phyloP scores from a whole-genome alignment of 257 asterid genomes.

The Linaria vulgaris region DNA sequence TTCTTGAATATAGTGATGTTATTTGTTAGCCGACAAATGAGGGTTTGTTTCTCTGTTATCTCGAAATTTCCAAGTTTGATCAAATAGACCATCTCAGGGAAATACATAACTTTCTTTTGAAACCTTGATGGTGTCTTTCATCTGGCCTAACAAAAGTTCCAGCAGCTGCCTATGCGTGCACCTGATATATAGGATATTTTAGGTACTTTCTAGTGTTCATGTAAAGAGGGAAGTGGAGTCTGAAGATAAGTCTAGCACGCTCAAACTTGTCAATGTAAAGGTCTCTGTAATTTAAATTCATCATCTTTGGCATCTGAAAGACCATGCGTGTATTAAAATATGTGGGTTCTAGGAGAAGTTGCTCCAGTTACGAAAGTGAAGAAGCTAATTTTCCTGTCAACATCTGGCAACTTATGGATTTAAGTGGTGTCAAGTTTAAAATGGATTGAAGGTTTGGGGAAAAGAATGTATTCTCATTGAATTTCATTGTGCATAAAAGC shows the following conservation, averaged over 20 bases:
- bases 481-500: background rate
- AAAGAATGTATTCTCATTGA: background rate
- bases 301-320: constrained; percentile 2
- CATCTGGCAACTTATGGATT: background rate
- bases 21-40: background rate
- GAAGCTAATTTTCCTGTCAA: background rate
- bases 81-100: background rate
- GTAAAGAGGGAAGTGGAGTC: constrained; percentile 19
- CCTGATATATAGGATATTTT: background rate
- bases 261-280: constrained; percentile 2
- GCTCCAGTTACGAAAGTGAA: background rate
- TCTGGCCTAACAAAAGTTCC: constrained; percentile 5
- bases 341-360: background rate
- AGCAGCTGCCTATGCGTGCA: background rate
- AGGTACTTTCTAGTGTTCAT: constrained; percentile 8
- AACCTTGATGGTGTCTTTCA: background rate
- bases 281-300: background rate
- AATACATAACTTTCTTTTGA: constrained; percentile 12
- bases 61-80: background rate
- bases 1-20: background rate
- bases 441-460: background rate
- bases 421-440: background rate
- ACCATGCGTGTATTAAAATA: background rate
- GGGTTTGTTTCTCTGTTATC: background rate
- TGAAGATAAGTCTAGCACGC: constrained; percentile 6